Conservation (phyloP, 495 filamentous ascomycete species). For the Aspergillus biplanus region DNA sequence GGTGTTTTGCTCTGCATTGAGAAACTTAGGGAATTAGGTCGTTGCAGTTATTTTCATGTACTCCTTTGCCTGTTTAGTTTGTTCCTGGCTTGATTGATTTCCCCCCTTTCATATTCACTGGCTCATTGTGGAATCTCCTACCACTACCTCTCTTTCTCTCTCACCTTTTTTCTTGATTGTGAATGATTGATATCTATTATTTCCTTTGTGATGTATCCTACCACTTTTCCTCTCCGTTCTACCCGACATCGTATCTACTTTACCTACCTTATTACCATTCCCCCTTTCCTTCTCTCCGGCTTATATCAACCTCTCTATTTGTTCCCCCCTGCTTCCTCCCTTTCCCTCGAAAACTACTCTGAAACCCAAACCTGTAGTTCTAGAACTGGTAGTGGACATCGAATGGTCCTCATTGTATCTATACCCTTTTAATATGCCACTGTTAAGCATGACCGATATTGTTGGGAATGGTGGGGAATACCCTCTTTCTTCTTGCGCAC, state of each 20-base stretch:
- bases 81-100: background rate
- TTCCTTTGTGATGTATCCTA: constrained; percentile 4
- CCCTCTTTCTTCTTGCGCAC: too few species aligned
- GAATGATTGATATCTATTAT: too few species aligned
- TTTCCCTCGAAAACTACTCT: too few species aligned
- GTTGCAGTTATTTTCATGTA: background rate
- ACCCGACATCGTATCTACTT: background rate
- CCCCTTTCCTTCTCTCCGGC: background rate
- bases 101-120: background rate
- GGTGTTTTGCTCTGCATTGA: constrained; percentile 14
- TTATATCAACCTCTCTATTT: background rate
- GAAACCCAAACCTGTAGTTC: background rate
- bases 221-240: background rate
- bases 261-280: background rate
- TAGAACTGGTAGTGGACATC: background rate
- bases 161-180: background rate
- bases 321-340: too few species aligned
- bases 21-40: constrained; percentile 15
- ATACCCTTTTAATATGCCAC: too few species aligned
- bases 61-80: background rate
- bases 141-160: too few species aligned
- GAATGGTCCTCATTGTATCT: background rate
- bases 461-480: too few species aligned
- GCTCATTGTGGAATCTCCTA: background rate
- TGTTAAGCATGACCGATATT: too few species aligned